These are phyloP conservation scores for Trichosporon sp. DNA, from an alignment of 1,284 basidiomycete species.

Conservation along the genomic window DNA sequence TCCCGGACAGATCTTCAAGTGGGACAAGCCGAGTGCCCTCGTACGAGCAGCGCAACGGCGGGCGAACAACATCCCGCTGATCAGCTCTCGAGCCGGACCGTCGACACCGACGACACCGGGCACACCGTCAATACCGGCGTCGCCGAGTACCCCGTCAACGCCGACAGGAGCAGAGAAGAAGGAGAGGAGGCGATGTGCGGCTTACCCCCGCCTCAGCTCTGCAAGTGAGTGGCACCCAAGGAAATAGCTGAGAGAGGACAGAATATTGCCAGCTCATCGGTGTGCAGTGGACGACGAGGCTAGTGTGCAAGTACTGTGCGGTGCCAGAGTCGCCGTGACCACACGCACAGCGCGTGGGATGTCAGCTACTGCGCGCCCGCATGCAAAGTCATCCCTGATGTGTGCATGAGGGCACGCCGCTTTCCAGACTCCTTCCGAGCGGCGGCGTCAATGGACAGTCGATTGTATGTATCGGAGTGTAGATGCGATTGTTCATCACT, in stretches of 20 bases:
- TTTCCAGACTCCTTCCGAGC: background rate
- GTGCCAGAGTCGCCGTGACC: background rate
- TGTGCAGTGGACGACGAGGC: slow-evolving; percentile 13
- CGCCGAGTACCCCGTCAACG: background rate
- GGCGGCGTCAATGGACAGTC: background rate
- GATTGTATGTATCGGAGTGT: slow-evolving; percentile 4
- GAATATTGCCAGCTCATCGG: slow-evolving; percentile 8
- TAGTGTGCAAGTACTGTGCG: slow-evolving; percentile 10
- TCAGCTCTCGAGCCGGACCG: background rate
- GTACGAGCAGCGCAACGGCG: background rate
- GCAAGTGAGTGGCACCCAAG: background rate
- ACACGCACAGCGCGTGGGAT: background rate
- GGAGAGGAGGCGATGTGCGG: background rate
- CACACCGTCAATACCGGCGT: background rate
- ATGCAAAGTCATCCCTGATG: too few species aligned
- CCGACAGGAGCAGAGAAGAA: background rate
- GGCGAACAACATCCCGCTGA: background rate
- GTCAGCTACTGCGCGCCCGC: too few species aligned
- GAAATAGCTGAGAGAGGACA: background rate
- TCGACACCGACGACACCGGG: background rate
- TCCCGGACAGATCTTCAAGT: slow-evolving; percentile 7
- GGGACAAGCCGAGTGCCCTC: background rate
- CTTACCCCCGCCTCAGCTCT: slow-evolving; percentile 1
- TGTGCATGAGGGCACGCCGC: background rate
- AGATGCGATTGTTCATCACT: slow-evolving; percentile 1